A percentile compares a stretch with the other conserved stretches of the same genome.
Evolutionary conservation across 2,329 filamentous ascomycete genomes (phyloP).

Genomic region (Talaromyces sp.): DNA sequence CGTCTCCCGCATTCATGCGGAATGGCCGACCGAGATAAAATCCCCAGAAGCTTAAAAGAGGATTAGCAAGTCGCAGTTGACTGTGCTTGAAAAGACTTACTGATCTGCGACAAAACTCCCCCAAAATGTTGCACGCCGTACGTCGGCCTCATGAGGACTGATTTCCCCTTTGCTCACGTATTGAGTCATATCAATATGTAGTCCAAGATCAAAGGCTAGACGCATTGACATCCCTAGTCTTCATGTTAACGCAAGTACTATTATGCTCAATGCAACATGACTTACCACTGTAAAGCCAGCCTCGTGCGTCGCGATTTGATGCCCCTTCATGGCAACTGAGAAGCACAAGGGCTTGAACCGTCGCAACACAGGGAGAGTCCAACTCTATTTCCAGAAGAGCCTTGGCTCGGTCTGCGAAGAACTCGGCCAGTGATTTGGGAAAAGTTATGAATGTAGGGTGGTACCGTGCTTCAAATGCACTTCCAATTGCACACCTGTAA

Average conservation of each 20-base stretch:
- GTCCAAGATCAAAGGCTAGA: slow-evolving; percentile 49
- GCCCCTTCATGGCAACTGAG: slow-evolving; percentile 50
- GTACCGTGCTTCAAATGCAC: slow-evolving; percentile 48
- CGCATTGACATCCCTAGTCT: slow-evolving; percentile 49
- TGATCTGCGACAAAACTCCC: slow-evolving; percentile 47
- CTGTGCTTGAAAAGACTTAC: too few species aligned
- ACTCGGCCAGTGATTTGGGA: slow-evolving; percentile 38
- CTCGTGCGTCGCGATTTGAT: slow-evolving; percentile 48
- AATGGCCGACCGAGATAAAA: slow-evolving; percentile 49
- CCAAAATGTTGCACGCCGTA: slow-evolving; percentile 48
- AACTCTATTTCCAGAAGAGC: slow-evolving; percentile 51
- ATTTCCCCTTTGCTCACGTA: slow-evolving; percentile 47
- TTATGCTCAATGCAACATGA: not conserved
- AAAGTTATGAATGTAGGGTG: slow-evolving; percentile 48
- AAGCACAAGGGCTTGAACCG: slow-evolving; percentile 51
- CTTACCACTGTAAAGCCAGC: slow-evolving; percentile 52
- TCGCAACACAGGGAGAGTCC: slow-evolving; percentile 52
- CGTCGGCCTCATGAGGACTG: slow-evolving; percentile 42
- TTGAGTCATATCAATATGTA: slow-evolving; percentile 45
- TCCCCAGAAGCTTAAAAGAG: slow-evolving; percentile 48
- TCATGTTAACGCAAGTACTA: not conserved
- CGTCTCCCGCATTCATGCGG: slow-evolving; percentile 44
- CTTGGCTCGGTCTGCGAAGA: slow-evolving; percentile 48
- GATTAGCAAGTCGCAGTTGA: too few species aligned
- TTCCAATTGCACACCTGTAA: slow-evolving; percentile 45